Conservation (phyloP, 805 yeast genomes). For the Vanderwaltozyma verrucispora region DNA sequence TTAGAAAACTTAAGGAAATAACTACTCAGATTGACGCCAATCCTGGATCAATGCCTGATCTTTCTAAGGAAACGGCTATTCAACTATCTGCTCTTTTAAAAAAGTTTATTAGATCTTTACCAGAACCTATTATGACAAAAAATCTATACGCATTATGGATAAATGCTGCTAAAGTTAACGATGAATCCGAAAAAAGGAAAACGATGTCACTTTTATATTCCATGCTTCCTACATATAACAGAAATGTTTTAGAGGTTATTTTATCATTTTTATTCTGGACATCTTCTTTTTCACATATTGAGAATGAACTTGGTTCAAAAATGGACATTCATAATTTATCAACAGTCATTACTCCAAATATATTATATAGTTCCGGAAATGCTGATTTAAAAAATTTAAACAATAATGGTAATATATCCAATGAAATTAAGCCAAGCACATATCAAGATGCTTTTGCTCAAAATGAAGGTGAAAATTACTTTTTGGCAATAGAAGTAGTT, state of each 20-base stretch:
- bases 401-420: slow-evolving; percentile 1
- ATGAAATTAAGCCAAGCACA: slow-evolving; percentile 20
- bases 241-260: slow-evolving; percentile 81
- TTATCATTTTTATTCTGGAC: slow-evolving; percentile 88
- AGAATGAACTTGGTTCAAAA: slow-evolving; percentile 82
- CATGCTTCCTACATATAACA: slow-evolving; percentile 66
- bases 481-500: slow-evolving; percentile 84
- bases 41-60: slow-evolving; percentile 62
- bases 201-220: slow-evolving; percentile 53
- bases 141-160: slow-evolving; percentile 73
- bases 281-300: slow-evolving; percentile 87
- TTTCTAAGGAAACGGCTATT: slow-evolving; percentile 69
- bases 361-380: slow-evolving; percentile 38
- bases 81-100: slow-evolving; percentile 90
- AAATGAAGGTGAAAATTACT: slow-evolving; percentile 57
- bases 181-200: slow-evolving; percentile 41
- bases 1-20: slow-evolving; percentile 64
- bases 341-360: slow-evolving; percentile 90
- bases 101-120: slow-evolving; percentile 84
- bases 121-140: slow-evolving; percentile 79
- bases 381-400: slow-evolving; percentile 11
- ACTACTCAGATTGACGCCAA: slow-evolving; percentile 62
- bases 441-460: slow-evolving; percentile 33
- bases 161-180: slow-evolving; percentile 46
- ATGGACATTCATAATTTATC: slow-evolving; percentile 95